Conservation (phyloP, 2,329 filamentous ascomycete genomes). For the Mycogone perniciosa region DNA sequence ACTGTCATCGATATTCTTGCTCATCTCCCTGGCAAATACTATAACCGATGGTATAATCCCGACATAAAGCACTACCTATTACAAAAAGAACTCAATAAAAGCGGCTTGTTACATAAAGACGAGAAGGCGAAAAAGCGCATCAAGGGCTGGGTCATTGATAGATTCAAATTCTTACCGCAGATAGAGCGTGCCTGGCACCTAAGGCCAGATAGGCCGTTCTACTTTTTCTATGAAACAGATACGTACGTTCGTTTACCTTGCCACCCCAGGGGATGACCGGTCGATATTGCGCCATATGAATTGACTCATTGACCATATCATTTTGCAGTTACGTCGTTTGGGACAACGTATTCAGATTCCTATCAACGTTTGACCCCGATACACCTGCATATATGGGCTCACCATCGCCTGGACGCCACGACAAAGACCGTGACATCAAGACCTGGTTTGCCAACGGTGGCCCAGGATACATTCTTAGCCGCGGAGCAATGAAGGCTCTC, state of each 20-base stretch:
- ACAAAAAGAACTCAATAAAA: constrained; percentile 30
- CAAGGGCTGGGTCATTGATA: constrained; percentile 47
- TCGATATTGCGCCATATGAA: neutral
- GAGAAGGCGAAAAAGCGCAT: constrained; percentile 25
- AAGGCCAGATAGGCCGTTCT: constrained; percentile 44
- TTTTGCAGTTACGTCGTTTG: constrained; percentile 8
- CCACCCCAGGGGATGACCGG: neutral
- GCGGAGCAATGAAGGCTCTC: constrained; percentile 37
- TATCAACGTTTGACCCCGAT: constrained; percentile 41
- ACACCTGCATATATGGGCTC: constrained; percentile 43
- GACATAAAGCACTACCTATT: constrained; percentile 36
- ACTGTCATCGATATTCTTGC: constrained; percentile 39
- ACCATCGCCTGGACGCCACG: constrained; percentile 34
- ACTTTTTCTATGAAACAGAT: constrained; percentile 51
- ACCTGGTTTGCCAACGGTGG: constrained; percentile 45
- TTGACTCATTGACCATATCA: neutral
- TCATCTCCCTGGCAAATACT: constrained; percentile 37
- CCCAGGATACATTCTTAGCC: constrained; percentile 40
- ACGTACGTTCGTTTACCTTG: constrained; percentile 33
- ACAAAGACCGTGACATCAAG: constrained; percentile 24
- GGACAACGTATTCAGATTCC: constrained; percentile 43
- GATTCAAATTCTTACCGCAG: constrained; percentile 53
- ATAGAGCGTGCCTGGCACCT: constrained; percentile 42
- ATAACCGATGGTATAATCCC: constrained; percentile 24
- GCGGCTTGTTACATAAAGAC: constrained; percentile 26